These are phyloP conservation scores for Fusarium kyushuense DNA, from an alignment of 2,329 filamentous ascomycete genomes.

Conservation along the genomic window DNA sequence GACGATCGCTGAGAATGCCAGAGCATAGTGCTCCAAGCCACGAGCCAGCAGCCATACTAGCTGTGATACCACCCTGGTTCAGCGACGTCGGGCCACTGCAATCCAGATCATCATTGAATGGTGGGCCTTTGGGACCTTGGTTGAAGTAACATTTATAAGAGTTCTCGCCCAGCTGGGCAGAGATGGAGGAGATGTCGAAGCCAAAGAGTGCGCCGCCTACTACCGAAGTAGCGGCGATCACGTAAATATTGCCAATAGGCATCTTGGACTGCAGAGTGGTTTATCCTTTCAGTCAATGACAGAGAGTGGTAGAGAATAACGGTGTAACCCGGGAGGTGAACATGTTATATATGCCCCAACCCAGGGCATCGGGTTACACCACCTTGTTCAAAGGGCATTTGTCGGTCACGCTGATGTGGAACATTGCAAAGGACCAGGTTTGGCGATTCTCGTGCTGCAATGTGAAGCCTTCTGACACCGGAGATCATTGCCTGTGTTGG, in stretches of 20 bases:
- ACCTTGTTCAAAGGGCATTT: background rate
- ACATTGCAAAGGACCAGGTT: background rate
- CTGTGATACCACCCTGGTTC: conserved; percentile 65
- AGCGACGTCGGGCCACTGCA: conserved; percentile 55
- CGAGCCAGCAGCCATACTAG: conserved; percentile 64
- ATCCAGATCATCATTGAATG: conserved; percentile 44
- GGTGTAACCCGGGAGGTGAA: background rate
- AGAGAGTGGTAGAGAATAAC: background rate
- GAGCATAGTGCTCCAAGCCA: conserved; percentile 63
- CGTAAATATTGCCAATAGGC: conserved; percentile 46
- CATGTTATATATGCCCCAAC: conserved; percentile 24
- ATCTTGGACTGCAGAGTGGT: conserved; percentile 1
- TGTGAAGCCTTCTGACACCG: conserved; percentile 28
- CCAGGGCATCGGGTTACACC: background rate
- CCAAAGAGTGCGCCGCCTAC: conserved; percentile 45
- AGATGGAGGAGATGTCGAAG: conserved; percentile 45
- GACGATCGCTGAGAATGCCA: conserved; percentile 62
- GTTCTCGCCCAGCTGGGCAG: conserved; percentile 49
- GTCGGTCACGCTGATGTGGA: conserved; percentile 9
- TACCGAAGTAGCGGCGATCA: conserved; percentile 42
- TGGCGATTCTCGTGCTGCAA: background rate
- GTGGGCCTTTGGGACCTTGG: conserved; percentile 51
- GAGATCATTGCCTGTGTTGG: conserved; percentile 24
- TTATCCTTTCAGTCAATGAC: background rate
- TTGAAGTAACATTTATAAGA: conserved; percentile 57